A percentile compares a stretch with the other conserved stretches of the same genome.
These are phyloP conservation scores for Coemansia sp. DNA, from an alignment of 192 early-diverging fungal genomes.

Conservation along the genomic window DNA sequence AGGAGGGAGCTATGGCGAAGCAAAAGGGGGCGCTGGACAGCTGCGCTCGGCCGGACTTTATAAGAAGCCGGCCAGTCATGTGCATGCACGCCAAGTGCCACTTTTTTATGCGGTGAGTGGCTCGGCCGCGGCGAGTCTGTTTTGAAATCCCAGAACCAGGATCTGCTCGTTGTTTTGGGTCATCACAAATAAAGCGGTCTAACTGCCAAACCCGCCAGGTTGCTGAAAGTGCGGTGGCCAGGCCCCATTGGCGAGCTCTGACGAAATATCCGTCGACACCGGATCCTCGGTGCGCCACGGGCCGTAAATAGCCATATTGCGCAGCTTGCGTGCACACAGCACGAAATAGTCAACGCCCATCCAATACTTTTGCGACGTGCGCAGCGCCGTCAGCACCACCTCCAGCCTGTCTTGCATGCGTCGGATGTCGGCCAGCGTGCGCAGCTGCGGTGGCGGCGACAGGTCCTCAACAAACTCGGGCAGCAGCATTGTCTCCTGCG, in stretches of 20 bases:
- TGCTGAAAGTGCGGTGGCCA: constrained; percentile 16
- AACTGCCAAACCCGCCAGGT: no score
- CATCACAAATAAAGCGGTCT: constrained; percentile 1
- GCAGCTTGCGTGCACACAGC: constrained; percentile 49
- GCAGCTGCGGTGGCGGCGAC: constrained; percentile 42
- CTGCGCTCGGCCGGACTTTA: background rate
- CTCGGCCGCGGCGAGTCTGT: background rate
- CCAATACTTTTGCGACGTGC: constrained; percentile 45
- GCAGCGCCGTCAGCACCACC: constrained; percentile 44
- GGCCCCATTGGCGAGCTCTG: constrained; percentile 27
- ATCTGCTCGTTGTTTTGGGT: constrained; percentile 3
- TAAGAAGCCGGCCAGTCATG: background rate
- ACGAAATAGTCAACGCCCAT: constrained; percentile 47
- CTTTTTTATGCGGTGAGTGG: no score
- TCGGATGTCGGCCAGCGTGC: constrained; percentile 41
- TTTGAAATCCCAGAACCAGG: background rate
- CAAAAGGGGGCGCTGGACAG: background rate
- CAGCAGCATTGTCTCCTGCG: constrained; percentile 13
- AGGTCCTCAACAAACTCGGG: constrained; percentile 40
- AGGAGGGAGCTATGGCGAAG: background rate
- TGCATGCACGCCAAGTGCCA: background rate
- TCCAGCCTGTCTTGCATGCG: constrained; percentile 53
- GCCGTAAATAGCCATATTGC: constrained; percentile 41
- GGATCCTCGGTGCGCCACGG: constrained; percentile 44
- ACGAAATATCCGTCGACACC: constrained; percentile 28